These are phyloP conservation scores for Trifolium pratense DNA, from an alignment of 306 rosid genomes.

Conservation along the genomic window DNA sequence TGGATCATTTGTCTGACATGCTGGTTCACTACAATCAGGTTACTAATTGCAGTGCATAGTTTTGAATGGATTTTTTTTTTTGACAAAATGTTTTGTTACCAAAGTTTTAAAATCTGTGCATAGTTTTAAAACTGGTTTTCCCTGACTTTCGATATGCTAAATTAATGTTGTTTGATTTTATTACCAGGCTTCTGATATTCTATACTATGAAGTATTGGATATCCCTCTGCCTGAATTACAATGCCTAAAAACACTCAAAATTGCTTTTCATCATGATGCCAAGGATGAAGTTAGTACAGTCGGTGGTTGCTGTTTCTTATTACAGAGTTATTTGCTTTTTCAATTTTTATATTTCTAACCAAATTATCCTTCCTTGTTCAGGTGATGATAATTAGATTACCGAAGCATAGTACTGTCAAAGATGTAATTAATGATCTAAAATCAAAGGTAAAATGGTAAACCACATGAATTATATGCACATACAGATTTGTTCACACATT, in stretches of 20 bases:
- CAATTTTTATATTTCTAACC: conserved; percentile 4
- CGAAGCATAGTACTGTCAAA: conserved; percentile 72
- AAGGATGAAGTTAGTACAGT: conserved; percentile 72
- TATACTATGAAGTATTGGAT: conserved; percentile 83
- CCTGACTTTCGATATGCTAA: conserved; percentile 3
- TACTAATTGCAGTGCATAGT: conserved; percentile 17
- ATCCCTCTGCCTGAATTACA: conserved; percentile 86
- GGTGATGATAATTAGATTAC: conserved; percentile 82
- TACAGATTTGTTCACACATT: background rate
- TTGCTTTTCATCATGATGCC: conserved; percentile 78
- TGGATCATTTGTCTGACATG: conserved; percentile 80
- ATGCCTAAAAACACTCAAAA: conserved; percentile 72
- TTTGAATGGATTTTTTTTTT: no score
- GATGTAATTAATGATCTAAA: conserved; percentile 77
- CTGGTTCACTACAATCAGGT: conserved; percentile 85
- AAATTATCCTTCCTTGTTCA: conserved; percentile 44
- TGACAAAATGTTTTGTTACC: no score
- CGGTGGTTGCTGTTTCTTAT: background rate
- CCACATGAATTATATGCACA: background rate
- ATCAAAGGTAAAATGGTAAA: conserved; percentile 56
- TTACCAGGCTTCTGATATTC: conserved; percentile 64
- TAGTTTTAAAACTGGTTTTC: background rate
- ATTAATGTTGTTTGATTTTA: conserved; percentile 4
- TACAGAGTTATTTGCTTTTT: background rate
- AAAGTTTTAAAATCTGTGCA: background rate